Evolutionary conservation across 768 basidiomycete genomes (phyloP).

Genomic region (Baorangia bicolor): DNA sequence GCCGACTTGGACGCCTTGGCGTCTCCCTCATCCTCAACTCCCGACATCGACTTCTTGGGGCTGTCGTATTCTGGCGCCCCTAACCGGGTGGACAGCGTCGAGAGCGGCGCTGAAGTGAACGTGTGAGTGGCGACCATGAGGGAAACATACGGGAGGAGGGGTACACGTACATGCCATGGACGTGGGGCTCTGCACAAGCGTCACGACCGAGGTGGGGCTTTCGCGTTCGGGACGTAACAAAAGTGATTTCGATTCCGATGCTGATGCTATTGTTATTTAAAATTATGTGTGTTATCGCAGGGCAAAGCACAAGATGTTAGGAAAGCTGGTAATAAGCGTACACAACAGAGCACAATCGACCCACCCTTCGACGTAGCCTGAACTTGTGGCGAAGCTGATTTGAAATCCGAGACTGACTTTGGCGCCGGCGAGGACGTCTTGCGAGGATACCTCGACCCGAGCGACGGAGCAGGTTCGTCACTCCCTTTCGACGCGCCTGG

Average conservation of each 20-base stretch:
- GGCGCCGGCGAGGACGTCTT: neutral
- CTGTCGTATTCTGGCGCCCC: neutral
- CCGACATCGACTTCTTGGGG: neutral
- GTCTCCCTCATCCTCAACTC: neutral
- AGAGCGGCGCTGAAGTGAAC: neutral
- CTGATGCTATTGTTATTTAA: no score
- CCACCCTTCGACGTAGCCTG: neutral
- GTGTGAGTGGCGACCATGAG: neutral
- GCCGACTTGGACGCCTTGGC: neutral
- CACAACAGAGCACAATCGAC: neutral
- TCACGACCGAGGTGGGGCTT: neutral
- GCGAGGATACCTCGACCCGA: neutral
- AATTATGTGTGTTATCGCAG: neutral
- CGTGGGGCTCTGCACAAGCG: neutral
- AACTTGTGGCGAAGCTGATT: neutral
- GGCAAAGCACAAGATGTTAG: neutral
- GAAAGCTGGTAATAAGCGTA: neutral
- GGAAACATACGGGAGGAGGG: neutral
- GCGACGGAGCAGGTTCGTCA: neutral
- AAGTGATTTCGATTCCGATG: neutral
- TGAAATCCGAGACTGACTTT: neutral
- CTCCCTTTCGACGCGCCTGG: no score
- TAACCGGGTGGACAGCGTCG: neutral
- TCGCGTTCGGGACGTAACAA: neutral
- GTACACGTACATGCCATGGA: neutral